These are phyloP conservation scores for Raffaelea arxii DNA, from an alignment of 2,329 filamentous ascomycete species.

Conservation along the genomic window DNA sequence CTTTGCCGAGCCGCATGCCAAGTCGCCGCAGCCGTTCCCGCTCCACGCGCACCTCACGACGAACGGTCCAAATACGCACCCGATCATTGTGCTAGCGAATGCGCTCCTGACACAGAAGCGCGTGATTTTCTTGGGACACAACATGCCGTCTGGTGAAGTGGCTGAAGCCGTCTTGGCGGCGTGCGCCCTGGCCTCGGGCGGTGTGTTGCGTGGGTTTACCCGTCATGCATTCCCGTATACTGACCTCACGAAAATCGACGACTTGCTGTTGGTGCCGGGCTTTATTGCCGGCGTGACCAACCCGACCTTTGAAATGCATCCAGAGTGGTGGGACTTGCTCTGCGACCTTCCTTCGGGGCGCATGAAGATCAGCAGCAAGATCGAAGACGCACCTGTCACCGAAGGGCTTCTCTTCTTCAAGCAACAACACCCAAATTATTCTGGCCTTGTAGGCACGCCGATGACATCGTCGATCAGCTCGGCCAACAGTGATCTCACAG, in stretches of 20 bases:
- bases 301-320: conserved; percentile 87
- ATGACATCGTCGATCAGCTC: conserved; percentile 27
- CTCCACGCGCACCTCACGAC: conserved; percentile 90
- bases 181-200: conserved; percentile 85
- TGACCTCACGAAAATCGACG: conserved; percentile 94
- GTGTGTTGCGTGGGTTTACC: conserved; percentile 86
- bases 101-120: conserved; percentile 93
- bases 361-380: conserved; percentile 86
- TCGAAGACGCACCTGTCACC: conserved; percentile 70
- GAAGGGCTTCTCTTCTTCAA: conserved; percentile 85
- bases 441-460: conserved; percentile 34
- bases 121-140: conserved; percentile 91
- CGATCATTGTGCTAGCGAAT: conserved; percentile 89
- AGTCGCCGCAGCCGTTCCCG: conserved; percentile 73
- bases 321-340: conserved; percentile 96
- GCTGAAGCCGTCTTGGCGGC: conserved; percentile 97
- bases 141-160: conserved; percentile 88
- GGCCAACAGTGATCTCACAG: conserved; percentile 57
- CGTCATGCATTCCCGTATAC: conserved; percentile 97
- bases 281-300: conserved; percentile 98
- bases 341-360: conserved; percentile 88
- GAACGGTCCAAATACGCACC: conserved; percentile 80
- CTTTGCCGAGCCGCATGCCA: conserved; percentile 75
- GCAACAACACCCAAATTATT: conserved; percentile 57
- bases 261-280: conserved; percentile 87